Evolutionary conservation across 768 basidiomycete genomes (phyloP), one percentile per base, ranked within the genome.

Genomic region (Boletus speciosus): DNA sequence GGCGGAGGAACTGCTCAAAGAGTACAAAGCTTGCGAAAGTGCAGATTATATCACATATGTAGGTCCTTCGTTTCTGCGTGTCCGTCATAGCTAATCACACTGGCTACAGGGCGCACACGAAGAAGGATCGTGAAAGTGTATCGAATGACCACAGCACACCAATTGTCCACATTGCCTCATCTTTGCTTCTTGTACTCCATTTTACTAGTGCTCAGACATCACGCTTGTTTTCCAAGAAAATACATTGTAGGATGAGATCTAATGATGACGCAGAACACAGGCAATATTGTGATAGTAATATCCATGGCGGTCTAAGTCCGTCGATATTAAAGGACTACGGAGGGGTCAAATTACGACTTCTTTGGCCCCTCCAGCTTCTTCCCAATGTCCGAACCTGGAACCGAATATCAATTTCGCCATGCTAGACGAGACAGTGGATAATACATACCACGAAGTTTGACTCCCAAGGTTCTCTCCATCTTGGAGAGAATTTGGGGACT

Each of bases 11-110:
- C 72, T 97, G 16, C 73, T 94, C 61, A 91, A 93, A 59, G 96
- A 98, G 68, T 98, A 98, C 74, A 88, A 90, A 64, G 95, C 96
- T 48, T 96, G 93, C 71, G 95, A 98, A 74, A 94, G 87, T 66
- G 81, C 91, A 10, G 92, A 96, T 66, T 98, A 98, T 71, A 93
- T 98, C 61, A 82, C 88, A 63, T 91, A 92, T 67, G 89, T 87
- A 54, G 54, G 86, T 78, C 38, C 2, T 23, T 19, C 1, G 14
- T 23, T 29, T 42, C 29, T 14, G 5, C 1, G 1, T 19, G 0
- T 31, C 38, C 43, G 1, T 14, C 10, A 4, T 23, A 8, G 29
- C 11, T 56, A n/a, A 51, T 47, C 35, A 63, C 21, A 9, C 39
- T 39, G 16, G 27, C 32, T 50, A 19, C 36, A 73, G 72, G 73